Conservation (phyloP, 2,329 filamentous ascomycete genomes). For the Arthrobotrys sinensis region DNA sequence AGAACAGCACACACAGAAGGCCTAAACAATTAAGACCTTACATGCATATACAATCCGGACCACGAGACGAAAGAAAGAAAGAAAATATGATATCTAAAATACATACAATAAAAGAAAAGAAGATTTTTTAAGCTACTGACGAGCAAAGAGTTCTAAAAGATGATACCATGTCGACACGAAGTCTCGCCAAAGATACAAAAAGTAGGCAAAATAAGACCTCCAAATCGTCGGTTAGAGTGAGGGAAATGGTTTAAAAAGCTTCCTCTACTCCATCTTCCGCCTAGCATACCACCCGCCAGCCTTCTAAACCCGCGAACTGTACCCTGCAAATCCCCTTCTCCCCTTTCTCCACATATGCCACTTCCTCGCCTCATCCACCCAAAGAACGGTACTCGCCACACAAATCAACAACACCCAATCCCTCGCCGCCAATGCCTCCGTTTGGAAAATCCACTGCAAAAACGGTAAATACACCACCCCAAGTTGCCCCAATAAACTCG, state of each 20-base stretch:
- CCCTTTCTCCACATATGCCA: slow-evolving; percentile 73
- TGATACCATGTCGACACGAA: not conserved
- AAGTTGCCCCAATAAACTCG: slow-evolving; percentile 86
- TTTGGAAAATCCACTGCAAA: slow-evolving; percentile 95
- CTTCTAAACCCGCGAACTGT: slow-evolving; percentile 76
- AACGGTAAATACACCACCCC: slow-evolving; percentile 96
- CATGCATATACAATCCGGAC: not conserved
- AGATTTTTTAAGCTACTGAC: not conserved
- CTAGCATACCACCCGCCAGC: not conserved
- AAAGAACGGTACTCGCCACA: slow-evolving; percentile 91
- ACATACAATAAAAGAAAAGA: slow-evolving; percentile 3
- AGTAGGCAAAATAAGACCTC: not conserved
- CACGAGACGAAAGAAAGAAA: slow-evolving; percentile 9
- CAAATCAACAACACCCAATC: slow-evolving; percentile 82
- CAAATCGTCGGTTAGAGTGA: not conserved
- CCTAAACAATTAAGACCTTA: not conserved
- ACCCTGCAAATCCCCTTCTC: slow-evolving; percentile 73
- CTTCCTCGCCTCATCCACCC: slow-evolving; percentile 92
- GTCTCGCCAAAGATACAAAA: not conserved
- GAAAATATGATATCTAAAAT: slow-evolving; percentile 24
- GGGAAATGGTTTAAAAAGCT: no score
- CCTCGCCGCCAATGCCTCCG: slow-evolving; percentile 81
- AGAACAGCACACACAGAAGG: not conserved
- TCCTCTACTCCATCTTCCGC: not conserved
- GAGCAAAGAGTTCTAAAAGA: not conserved